Evolutionary conservation across 139 green algal genomes (phyloP).

Genomic region (Pleodorina starrii): DNA sequence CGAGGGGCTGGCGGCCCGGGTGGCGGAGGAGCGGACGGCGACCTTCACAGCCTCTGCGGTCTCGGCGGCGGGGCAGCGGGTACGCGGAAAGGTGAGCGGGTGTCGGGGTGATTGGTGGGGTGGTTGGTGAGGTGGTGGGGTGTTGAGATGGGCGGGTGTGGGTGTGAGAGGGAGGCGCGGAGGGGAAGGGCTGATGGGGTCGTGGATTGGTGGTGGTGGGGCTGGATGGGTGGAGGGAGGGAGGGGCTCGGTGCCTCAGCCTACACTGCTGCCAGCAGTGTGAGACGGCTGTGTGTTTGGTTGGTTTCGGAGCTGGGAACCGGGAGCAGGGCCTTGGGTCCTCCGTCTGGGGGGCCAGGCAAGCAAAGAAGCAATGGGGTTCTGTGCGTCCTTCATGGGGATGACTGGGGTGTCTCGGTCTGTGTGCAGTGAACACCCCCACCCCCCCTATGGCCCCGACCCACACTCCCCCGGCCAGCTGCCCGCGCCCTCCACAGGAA

Average conservation of each 20-base stretch:
- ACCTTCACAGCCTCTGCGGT: not conserved
- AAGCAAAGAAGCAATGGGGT: too few relatives aligned
- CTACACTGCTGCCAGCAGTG: too few relatives aligned
- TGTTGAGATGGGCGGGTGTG: not conserved
- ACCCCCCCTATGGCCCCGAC: too few relatives aligned
- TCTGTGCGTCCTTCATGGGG: too few relatives aligned
- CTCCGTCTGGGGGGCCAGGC: too few relatives aligned
- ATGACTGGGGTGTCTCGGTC: too few relatives aligned
- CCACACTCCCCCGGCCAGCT: not conserved
- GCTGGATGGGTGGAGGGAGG: not conserved
- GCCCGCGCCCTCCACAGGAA: not conserved
- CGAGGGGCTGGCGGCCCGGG: not conserved
- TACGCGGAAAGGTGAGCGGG: not conserved
- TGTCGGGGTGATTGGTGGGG: not conserved
- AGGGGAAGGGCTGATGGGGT: not conserved
- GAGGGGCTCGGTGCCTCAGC: too few relatives aligned
- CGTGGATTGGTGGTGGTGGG: not conserved
- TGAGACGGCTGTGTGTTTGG: too few relatives aligned
- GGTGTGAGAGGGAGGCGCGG: not conserved
- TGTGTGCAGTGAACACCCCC: too few relatives aligned
- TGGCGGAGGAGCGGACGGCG: constrained; percentile 30
- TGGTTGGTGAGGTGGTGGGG: not conserved
- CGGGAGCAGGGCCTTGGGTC: too few relatives aligned
- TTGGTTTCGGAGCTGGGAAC: too few relatives aligned
- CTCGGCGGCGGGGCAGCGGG: not conserved